Base-by-base conservation (phyloP, 306 rosid species). In the Medicago lupulina region DNA sequence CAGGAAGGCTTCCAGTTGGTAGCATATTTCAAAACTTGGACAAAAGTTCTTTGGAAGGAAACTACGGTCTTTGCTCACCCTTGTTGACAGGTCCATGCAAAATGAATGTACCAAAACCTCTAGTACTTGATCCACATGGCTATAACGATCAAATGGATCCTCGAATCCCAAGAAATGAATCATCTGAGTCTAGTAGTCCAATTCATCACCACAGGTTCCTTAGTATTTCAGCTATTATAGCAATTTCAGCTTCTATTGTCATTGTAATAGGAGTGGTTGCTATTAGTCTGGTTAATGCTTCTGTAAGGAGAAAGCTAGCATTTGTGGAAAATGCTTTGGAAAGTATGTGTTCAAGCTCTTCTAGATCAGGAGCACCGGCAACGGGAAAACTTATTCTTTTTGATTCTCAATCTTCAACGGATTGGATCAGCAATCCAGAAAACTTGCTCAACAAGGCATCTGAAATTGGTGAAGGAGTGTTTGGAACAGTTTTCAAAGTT, bases 41-140 rank as follows among this genome's bases (percentile, higher is more conserved):
- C 87, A 84, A 85, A 83, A 95, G 96, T 80, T 82, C 97, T 14
- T 70, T 95, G 78, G 91, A 90, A 82, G 98, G 98, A 63, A 95
- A 95, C 83, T 61, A 82, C 7, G 98, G 98, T 31, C 86, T 95
- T 51, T 95, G 98, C 76, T 87, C 98, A 38, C 96, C 93, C 14
- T 80, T 95, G 81, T 62, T 95, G 74, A 77, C 88, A 74, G 98
- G 98, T 49, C 97, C 98, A n/a, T 95, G 98, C 31, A 89, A 65
- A 73, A 80, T 92, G 96, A 82, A 95, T 80, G 96, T 90, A 10
- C 85, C 97, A 7, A 95, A 95, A 83, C 98, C 98, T 17, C 92
- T 95, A 51, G 98, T 92, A 4, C 89, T 95, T 68, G 97, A 92
- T 54, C 98, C 98, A 23, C 86, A 87, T 83, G 95, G 89, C 3